phyloP scores from a whole-genome alignment of 2,329 filamentous ascomycete genomes.

The Fonsecaea erecta region DNA sequence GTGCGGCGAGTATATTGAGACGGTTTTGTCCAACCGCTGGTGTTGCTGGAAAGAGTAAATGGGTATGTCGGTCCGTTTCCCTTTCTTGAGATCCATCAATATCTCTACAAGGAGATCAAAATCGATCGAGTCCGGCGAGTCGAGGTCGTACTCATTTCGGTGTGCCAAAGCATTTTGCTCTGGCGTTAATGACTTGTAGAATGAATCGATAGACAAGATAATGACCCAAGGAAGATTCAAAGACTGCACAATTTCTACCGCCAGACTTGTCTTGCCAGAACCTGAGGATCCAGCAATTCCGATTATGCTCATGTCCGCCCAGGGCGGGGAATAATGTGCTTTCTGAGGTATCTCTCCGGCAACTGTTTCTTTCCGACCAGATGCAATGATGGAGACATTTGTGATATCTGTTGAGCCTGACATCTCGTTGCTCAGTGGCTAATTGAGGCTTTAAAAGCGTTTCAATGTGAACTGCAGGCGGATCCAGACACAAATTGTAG shows the following conservation, averaged over 20 bases:
- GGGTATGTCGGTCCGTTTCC: slow-evolving; percentile 76
- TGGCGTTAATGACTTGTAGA: slow-evolving; percentile 85
- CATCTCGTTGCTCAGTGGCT: neutral
- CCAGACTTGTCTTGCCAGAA: slow-evolving; percentile 92
- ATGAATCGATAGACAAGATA: slow-evolving; percentile 97
- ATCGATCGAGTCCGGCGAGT: slow-evolving; percentile 90
- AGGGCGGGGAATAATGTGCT: slow-evolving; percentile 88
- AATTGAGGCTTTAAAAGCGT: neutral
- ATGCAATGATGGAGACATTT: slow-evolving; percentile 20
- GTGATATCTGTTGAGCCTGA: neutral
- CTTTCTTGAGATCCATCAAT: slow-evolving; percentile 83
- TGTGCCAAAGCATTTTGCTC: slow-evolving; percentile 83
- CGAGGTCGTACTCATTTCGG: slow-evolving; percentile 92
- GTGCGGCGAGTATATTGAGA: slow-evolving; percentile 92
- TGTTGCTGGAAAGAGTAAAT: slow-evolving; percentile 96
- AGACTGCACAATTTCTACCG: slow-evolving; percentile 85
- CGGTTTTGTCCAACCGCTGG: slow-evolving; percentile 76
- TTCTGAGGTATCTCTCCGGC: slow-evolving; percentile 34
- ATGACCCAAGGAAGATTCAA: slow-evolving; percentile 97
- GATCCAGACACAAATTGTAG: neutral
- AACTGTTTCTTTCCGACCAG: slow-evolving; percentile 16
- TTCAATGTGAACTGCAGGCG: neutral
- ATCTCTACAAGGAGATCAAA: slow-evolving; percentile 85
- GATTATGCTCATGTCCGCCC: slow-evolving; percentile 95
- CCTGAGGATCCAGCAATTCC: slow-evolving; percentile 94